Base-by-base conservation (phyloP, 345 rosid genomes). In the Hypericum perforatum region DNA sequence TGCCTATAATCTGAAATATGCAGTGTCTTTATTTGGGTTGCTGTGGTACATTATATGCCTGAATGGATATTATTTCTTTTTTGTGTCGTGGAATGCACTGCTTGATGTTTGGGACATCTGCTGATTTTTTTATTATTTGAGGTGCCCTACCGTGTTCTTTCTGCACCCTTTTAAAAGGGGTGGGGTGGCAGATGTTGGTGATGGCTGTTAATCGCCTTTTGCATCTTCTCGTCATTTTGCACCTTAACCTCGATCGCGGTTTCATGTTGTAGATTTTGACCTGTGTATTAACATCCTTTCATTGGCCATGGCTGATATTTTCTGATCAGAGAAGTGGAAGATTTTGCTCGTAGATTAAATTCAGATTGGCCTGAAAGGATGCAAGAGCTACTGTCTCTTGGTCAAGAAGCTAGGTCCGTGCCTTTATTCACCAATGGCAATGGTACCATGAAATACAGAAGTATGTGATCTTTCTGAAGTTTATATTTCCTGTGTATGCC, bases 361-460 rank as follows among this genome's bases (percentile, higher is more conserved):
- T 66, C 65, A 39, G 71, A 55, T 43, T 66, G 65, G 66, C 71
- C 71, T 29, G 62, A 66, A 50, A 66, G 70, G 51, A 60, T 60
- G 62, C 65, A 56, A 38, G 70, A 66, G 52, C 61, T 66, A 55
- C 49, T 66, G 12, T 56, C 65, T 56, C 40, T 39, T 11, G 54
- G 71, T 39, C 54, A 66, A 45, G 65, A 56, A 37, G 51, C 36
- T 37, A 66, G 58, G 37, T 64, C 39, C 7, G 45, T 32, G 0
- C 53, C 50, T 51, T 13, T 60, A 43, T 53, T 57, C 9, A 42
- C 45, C 29, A 52, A 66, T 51, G 65, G 58, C 38, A 61, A 66
- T 51, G 57, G 50, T 45, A 29, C 47, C 58, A 42, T 50, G 50
- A 44, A 57, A 54, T 40, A 39, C 40, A 47, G 53, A 66, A 49